Conservation (phyloP, 352 stramenopile genomes). For the Phytophthora fragariaefolia region DNA sequence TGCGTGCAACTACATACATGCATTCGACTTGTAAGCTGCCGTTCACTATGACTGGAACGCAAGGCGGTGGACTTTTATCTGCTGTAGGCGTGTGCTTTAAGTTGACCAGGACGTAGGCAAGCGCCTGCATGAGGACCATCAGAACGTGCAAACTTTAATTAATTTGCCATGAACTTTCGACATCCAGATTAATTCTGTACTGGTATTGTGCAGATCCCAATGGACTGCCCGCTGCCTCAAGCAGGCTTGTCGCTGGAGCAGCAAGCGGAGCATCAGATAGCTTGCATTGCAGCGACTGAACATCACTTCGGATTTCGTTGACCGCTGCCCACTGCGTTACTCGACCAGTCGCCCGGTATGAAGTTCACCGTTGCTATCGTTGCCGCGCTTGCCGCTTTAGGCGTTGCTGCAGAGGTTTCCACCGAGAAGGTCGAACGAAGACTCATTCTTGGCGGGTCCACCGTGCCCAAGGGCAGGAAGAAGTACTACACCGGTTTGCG, state of each 20-base stretch:
- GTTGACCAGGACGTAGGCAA: too few relatives aligned
- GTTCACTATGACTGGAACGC: too few relatives aligned
- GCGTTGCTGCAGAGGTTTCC: not conserved
- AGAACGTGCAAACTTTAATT: too few relatives aligned
- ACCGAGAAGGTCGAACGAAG: constrained; percentile 23
- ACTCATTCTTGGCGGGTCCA: constrained; percentile 60
- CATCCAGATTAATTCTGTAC: constrained; percentile 13
- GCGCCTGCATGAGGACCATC: too few relatives aligned
- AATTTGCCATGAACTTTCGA: not conserved
- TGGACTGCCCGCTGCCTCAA: constrained; percentile 24
- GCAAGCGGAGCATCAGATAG: not conserved
- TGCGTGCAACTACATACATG: too few relatives aligned
- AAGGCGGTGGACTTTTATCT: too few relatives aligned
- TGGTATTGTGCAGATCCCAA: constrained; percentile 30
- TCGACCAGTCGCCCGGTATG: constrained; percentile 18
- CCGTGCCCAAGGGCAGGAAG: constrained; percentile 46
- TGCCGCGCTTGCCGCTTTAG: constrained; percentile 24
- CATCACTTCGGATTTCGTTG: constrained; percentile 30
- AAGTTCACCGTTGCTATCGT: constrained; percentile 28
- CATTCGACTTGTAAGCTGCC: too few relatives aligned
- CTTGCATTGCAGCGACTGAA: constrained; percentile 7
- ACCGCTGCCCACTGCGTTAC: constrained; percentile 5
- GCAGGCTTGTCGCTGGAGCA: constrained; percentile 30
- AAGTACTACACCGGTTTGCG: constrained; percentile 48
- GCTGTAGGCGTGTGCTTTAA: too few relatives aligned